Evolutionary conservation across 2,329 filamentous ascomycete species (phyloP).

Genomic region (Cordyceps farinosa): DNA sequence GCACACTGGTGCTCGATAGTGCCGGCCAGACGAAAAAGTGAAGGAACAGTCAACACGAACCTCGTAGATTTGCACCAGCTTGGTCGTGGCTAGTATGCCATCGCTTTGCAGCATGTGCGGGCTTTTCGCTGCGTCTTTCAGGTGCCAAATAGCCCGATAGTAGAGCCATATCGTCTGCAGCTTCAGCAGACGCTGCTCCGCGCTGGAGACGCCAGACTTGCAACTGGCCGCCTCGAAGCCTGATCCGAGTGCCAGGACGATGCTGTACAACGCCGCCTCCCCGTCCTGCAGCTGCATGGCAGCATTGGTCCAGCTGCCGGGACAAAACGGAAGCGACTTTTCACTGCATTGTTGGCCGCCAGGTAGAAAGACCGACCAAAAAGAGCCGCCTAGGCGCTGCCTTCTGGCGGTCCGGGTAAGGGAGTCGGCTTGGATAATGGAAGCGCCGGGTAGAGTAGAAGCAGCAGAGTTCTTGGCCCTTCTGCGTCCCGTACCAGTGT

Average conservation of each 20-base stretch:
- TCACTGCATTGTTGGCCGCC: background rate
- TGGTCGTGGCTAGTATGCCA: conserved; percentile 1
- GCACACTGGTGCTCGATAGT: background rate
- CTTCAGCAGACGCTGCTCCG: background rate
- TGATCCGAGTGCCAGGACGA: background rate
- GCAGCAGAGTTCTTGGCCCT: background rate
- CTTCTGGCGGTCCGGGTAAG: background rate
- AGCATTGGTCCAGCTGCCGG: background rate
- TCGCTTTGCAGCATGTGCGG: background rate
- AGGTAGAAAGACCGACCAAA: background rate
- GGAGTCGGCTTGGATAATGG: background rate
- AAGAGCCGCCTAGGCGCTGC: background rate
- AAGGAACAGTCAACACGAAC: background rate
- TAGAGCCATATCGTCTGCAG: background rate
- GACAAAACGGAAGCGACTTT: background rate
- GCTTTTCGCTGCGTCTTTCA: background rate
- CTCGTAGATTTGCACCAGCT: background rate
- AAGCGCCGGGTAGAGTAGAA: too few species aligned
- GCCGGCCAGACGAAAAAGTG: background rate
- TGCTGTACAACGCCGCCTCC: background rate
- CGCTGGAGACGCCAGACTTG: background rate
- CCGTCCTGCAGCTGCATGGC: background rate
- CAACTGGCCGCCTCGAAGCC: background rate
- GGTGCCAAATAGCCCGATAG: background rate
- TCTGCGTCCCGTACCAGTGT: background rate